Evolutionary conservation across 2,329 filamentous ascomycete genomes (phyloP).

Genomic region (Claviceps sp.): DNA sequence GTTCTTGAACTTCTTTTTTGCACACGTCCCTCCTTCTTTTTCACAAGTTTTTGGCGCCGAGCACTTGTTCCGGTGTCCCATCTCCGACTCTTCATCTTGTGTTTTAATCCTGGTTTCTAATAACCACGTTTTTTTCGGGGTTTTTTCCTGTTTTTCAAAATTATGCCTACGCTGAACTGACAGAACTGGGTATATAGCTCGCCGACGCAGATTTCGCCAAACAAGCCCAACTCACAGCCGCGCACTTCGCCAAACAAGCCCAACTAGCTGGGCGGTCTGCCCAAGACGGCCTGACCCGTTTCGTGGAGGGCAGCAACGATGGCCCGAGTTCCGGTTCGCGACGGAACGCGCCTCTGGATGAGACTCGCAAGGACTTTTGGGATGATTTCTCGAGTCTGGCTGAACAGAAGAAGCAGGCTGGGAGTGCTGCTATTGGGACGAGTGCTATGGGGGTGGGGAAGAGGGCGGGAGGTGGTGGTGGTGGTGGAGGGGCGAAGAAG

Average conservation of each 20-base stretch:
- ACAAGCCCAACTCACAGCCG: conserved; percentile 47
- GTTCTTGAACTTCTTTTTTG: not conserved
- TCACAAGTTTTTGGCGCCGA: too few relatives aligned
- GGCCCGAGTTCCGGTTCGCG: conserved; percentile 10
- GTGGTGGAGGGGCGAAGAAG: conserved; percentile 22
- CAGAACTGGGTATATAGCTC: conserved; percentile 36
- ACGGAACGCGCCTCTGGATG: conserved; percentile 32
- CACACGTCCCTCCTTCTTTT: not conserved
- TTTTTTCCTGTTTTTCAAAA: too few relatives aligned
- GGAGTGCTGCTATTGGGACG: conserved; percentile 40
- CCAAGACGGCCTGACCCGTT: conserved; percentile 67
- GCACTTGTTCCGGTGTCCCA: too few relatives aligned
- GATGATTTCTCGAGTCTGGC: conserved; percentile 70
- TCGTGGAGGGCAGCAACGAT: conserved; percentile 61
- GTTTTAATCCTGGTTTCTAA: not conserved
- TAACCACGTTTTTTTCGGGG: too few relatives aligned
- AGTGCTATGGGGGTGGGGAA: conserved; percentile 44
- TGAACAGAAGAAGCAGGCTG: conserved; percentile 33
- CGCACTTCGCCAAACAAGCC: conserved; percentile 52
- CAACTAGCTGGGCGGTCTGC: conserved; percentile 60
- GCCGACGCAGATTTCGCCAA: conserved; percentile 67
- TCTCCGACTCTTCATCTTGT: too few relatives aligned
- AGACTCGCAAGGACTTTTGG: conserved; percentile 77
- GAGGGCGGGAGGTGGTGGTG: conserved; percentile 15
- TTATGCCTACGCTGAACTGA: not conserved